A percentile compares a stretch with the other conserved stretches of the same genome.
These are phyloP conservation scores for Grosmannia huntii DNA, from an alignment of 2,329 filamentous ascomycete genomes.

Conservation along the genomic window DNA sequence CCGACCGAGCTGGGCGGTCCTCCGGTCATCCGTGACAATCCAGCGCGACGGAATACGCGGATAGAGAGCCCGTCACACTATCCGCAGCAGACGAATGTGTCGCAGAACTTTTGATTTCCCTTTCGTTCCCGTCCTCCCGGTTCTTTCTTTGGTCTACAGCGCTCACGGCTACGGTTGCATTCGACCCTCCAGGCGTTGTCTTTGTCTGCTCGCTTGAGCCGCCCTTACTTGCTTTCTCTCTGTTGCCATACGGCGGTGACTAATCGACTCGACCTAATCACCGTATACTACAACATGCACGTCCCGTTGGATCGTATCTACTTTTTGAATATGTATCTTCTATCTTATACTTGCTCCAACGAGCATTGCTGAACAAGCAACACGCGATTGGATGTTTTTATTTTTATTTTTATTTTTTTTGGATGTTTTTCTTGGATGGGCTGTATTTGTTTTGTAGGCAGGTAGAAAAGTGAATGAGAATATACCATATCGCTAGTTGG, in stretches of 20 bases:
- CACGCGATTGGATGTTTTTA: neutral
- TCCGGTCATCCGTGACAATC: conserved; percentile 86
- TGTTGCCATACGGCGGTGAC: neutral
- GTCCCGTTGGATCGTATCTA: neutral
- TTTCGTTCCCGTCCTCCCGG: neutral
- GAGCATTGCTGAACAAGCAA: neutral
- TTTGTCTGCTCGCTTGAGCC: neutral
- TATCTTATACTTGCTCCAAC: neutral
- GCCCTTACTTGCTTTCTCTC: neutral
- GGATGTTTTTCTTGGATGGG: too few relatives aligned
- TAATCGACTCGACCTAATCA: neutral
- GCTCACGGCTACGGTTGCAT: neutral
- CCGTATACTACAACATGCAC: neutral
- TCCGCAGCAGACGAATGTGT: conserved; percentile 88
- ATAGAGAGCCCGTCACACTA: conserved; percentile 87
- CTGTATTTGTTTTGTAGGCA: too few relatives aligned
- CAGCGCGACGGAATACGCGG: conserved; percentile 80
- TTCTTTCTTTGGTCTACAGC: neutral
- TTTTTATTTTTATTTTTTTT: neutral
- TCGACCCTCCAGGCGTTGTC: neutral
- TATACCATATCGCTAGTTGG: too few relatives aligned
- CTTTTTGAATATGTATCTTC: neutral
- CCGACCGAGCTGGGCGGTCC: conserved; percentile 38
- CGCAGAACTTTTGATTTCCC: conserved; percentile 91
- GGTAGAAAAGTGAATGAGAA: neutral